Conservation (phyloP, 257 asterid genomes). For the Rehmannia glutinosa region DNA sequence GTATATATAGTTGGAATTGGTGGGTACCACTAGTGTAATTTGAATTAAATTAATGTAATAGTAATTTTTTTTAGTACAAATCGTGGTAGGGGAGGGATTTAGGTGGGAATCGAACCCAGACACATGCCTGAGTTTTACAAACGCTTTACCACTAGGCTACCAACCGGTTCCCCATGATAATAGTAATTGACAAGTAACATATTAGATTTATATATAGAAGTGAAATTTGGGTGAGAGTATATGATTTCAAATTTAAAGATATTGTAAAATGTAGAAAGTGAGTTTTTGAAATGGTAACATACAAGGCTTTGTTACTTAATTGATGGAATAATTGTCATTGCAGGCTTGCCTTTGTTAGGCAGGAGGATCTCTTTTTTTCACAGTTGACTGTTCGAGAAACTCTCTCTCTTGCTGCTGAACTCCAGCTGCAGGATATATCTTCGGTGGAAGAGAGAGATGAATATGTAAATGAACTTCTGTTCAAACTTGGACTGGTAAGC, state of each 20-base stretch:
- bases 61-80: too few species aligned
- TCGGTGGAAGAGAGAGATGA: slow-evolving; percentile 75
- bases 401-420: slow-evolving; percentile 88
- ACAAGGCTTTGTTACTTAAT: neutral
- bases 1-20: neutral
- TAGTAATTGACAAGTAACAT: too few species aligned
- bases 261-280: neutral
- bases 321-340: slow-evolving; percentile 19
- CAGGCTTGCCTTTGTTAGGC: slow-evolving; percentile 90
- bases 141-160: too few species aligned
- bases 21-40: neutral
- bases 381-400: slow-evolving; percentile 99
- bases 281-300: neutral
- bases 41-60: neutral
- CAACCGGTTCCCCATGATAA: too few species aligned
- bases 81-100: too few species aligned
- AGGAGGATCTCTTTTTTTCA: slow-evolving; percentile 96
- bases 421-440: slow-evolving; percentile 75
- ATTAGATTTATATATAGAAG: too few species aligned
- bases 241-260: neutral
- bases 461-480: slow-evolving; percentile 70
- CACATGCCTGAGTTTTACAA: too few species aligned
- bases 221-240: too few species aligned
- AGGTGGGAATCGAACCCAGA: too few species aligned
- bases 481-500: slow-evolving; percentile 83